These are phyloP conservation scores for Aaosphaeria arxii DNA, from an alignment of 2,329 filamentous ascomycete genomes.

Conservation along the genomic window DNA sequence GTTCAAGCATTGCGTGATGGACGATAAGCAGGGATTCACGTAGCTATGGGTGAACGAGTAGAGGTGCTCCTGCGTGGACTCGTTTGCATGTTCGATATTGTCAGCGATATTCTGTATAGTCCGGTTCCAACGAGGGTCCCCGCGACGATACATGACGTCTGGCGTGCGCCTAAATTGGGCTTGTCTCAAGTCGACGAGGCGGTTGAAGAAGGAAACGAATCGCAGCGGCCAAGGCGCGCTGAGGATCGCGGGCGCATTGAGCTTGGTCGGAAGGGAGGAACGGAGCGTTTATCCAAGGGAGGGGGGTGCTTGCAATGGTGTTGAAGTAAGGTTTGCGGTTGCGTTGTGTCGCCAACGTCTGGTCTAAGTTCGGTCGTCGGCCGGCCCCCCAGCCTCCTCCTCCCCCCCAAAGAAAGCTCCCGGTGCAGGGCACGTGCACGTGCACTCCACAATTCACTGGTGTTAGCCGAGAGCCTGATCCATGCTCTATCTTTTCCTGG, in stretches of 20 bases:
- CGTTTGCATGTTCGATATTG: slow-evolving; percentile 85
- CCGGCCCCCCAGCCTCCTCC: background rate
- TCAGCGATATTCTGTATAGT: slow-evolving; percentile 91
- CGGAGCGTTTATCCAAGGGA: too few relatives aligned
- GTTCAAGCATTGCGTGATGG: slow-evolving; percentile 64
- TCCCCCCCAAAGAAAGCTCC: background rate
- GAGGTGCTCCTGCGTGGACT: slow-evolving; percentile 85
- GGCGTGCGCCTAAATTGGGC: background rate
- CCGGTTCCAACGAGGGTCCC: slow-evolving; percentile 84
- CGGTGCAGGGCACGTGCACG: slow-evolving; percentile 1
- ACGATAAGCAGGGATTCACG: slow-evolving; percentile 73
- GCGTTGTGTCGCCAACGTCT: background rate
- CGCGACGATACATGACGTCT: slow-evolving; percentile 55
- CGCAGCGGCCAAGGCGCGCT: slow-evolving; percentile 15
- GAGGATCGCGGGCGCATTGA: slow-evolving; percentile 25
- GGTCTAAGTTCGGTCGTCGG: background rate
- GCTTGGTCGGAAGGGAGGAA: slow-evolving; percentile 1
- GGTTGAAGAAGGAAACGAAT: slow-evolving; percentile 6
- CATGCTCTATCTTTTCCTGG: slow-evolving; percentile 1
- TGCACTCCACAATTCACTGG: slow-evolving; percentile 13
- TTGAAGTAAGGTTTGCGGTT: slow-evolving; percentile 4
- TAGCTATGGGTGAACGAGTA: slow-evolving; percentile 88
- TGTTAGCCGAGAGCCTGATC: slow-evolving; percentile 1
- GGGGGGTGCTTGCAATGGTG: background rate
- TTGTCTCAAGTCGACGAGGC: slow-evolving; percentile 4